These are phyloP conservation scores for Neurospora sublineolata DNA, from an alignment of 495 filamentous ascomycete species.

Conservation along the genomic window DNA sequence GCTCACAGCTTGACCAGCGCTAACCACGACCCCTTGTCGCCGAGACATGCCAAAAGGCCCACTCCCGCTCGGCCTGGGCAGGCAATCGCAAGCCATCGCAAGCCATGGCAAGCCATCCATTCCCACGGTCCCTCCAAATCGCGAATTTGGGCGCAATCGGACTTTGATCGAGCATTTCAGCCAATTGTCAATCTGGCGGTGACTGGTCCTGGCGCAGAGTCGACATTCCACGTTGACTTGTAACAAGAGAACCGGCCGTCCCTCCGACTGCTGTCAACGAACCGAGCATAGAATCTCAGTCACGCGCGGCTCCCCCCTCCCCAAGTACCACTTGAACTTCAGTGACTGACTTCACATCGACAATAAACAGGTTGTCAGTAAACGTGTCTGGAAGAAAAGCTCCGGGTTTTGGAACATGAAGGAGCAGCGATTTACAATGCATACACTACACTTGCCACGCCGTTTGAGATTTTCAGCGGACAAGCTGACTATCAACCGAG, in stretches of 20 bases:
- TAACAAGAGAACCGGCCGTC: background rate
- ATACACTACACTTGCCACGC: background rate
- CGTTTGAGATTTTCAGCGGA: background rate
- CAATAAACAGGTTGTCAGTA: background rate
- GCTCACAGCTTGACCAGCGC: background rate
- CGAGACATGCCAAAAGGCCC: background rate
- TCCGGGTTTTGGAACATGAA: background rate
- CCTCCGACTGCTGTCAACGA: background rate
- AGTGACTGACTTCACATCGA: background rate
- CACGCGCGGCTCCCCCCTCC: background rate
- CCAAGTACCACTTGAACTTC: background rate
- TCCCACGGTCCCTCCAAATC: background rate
- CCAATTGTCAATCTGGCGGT: background rate
- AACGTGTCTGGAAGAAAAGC: background rate
- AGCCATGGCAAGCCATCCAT: background rate
- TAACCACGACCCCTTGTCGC: background rate
- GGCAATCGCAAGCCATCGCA: background rate
- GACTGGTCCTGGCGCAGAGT: background rate
- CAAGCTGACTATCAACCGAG: background rate
- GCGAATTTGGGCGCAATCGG: background rate
- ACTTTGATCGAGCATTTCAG: background rate
- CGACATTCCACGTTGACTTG: background rate
- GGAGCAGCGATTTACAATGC: background rate
- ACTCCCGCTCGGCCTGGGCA: background rate
- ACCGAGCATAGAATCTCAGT: background rate